phyloP scores from a whole-genome alignment of 805 yeast species.

The Ogataea henricii region DNA sequence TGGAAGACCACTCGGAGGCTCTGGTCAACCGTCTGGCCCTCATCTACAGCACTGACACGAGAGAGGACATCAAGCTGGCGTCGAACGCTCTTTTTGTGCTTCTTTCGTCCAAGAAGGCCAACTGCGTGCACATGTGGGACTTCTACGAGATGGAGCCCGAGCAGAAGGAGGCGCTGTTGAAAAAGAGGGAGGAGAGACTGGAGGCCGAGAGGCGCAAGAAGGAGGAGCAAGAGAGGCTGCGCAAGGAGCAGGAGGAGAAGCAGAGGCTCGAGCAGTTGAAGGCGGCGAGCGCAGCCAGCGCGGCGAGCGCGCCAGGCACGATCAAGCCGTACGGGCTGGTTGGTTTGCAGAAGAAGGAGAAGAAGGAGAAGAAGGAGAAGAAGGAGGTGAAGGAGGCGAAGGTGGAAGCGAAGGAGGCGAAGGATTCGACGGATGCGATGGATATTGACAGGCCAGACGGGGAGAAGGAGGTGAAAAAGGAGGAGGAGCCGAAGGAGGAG shows the following conservation, averaged over 20 bases:
- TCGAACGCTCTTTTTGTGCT: constrained; percentile 72
- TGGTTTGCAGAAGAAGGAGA: constrained; percentile 24
- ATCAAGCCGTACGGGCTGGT: constrained; percentile 35
- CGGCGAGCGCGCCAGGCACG: constrained; percentile 10
- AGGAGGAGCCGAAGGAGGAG: background rate
- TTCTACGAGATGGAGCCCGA: constrained; percentile 52
- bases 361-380: constrained; percentile 8
- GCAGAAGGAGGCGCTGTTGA: constrained; percentile 36
- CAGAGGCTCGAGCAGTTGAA: constrained; percentile 14
- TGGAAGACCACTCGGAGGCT: constrained; percentile 63
- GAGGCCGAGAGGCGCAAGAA: constrained; percentile 22
- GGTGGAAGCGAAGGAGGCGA: background rate
- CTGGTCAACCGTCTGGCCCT: constrained; percentile 49
- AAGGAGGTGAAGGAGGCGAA: background rate
- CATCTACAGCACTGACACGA: constrained; percentile 52
- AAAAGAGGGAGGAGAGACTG: constrained; percentile 21
- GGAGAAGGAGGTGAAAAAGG: background rate
- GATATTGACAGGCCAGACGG: background rate
- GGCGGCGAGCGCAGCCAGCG: constrained; percentile 1
- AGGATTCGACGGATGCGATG: background rate
- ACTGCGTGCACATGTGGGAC: constrained; percentile 57
- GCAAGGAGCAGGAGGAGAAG: constrained; percentile 21
- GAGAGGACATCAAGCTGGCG: constrained; percentile 82
- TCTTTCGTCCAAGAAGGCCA: constrained; percentile 52
- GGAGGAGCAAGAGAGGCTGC: constrained; percentile 20